Conservation (phyloP, 192 early-diverging fungal species). For the Haplosporangium gracile region DNA sequence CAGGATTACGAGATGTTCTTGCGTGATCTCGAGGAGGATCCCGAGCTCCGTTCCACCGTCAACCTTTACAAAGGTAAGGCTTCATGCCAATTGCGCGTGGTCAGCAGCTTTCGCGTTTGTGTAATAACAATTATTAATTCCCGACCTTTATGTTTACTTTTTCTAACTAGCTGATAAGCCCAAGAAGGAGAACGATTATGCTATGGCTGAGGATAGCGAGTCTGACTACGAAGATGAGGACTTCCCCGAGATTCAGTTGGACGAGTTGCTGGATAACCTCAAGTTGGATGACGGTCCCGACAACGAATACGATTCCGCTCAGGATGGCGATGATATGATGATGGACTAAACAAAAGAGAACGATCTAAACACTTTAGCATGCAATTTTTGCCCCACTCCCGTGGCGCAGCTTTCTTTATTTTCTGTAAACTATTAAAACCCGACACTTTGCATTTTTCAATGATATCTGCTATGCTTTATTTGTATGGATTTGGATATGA, state of each 20-base stretch:
- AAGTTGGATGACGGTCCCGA: slow-evolving; percentile 73
- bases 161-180: slow-evolving; percentile 33
- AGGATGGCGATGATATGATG: slow-evolving; percentile 50
- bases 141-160: not conserved
- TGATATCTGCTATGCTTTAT: not conserved
- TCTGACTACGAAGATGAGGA: slow-evolving; percentile 86
- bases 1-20: slow-evolving; percentile 96
- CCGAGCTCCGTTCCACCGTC: slow-evolving; percentile 93
- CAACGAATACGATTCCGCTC: slow-evolving; percentile 28
- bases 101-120: not conserved
- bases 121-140: slow-evolving; percentile 4
- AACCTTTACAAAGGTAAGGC: slow-evolving; percentile 89
- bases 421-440: slow-evolving; percentile 1
- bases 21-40: slow-evolving; percentile 98
- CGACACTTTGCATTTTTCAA: slow-evolving; percentile 10
- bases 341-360: slow-evolving; percentile 35
- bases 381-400: not conserved
- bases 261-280: slow-evolving; percentile 95
- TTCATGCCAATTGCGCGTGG: slow-evolving; percentile 9
- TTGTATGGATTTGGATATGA: not conserved
- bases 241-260: slow-evolving; percentile 93
- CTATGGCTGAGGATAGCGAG: slow-evolving; percentile 62
- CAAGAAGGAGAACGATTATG: slow-evolving; percentile 51
- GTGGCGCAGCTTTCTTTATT: not conserved
- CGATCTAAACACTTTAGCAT: not conserved